These are phyloP conservation scores for Lolium rigidum DNA, from an alignment of 176 grass and related monocot species.

Conservation along the genomic window DNA sequence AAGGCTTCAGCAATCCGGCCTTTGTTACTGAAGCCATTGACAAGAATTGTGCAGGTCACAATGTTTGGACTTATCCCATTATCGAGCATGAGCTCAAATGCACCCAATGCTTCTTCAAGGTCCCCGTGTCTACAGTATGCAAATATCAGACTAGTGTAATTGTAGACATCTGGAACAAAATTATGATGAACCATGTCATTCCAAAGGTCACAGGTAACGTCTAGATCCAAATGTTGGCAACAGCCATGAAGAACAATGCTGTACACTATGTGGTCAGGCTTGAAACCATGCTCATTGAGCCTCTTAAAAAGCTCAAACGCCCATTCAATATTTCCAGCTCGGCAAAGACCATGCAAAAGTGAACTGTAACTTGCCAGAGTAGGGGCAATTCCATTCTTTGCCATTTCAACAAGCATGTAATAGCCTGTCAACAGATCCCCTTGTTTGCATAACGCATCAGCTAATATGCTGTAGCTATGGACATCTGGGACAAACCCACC, in stretches of 20 bases:
- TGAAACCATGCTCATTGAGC: constrained; percentile 48
- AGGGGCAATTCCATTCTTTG: constrained; percentile 57
- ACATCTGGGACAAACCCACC: constrained; percentile 53
- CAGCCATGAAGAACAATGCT: constrained; percentile 74
- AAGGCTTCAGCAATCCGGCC: constrained; percentile 63
- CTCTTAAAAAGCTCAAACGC: constrained; percentile 51
- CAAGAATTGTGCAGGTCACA: constrained; percentile 72
- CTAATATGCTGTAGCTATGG: constrained; percentile 66
- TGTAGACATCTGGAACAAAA: constrained; percentile 63
- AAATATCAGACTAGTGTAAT: constrained; percentile 76
- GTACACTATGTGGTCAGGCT: constrained; percentile 59
- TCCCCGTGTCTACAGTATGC: constrained; percentile 62
- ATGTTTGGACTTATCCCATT: constrained; percentile 63
- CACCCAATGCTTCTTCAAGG: constrained; percentile 60
- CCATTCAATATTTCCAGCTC: constrained; percentile 46
- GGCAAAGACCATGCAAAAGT: constrained; percentile 65
- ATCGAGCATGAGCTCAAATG: constrained; percentile 73
- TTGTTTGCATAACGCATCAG: constrained; percentile 69
- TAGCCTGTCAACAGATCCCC: constrained; percentile 49
- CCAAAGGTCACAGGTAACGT: constrained; percentile 50
- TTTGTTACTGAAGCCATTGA: constrained; percentile 59
- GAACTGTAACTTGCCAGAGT: constrained; percentile 63
- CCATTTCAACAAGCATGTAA: constrained; percentile 61
- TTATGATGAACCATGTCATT: constrained; percentile 56
- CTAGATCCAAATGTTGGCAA: constrained; percentile 57